Base-by-base conservation (phyloP, 768 basidiomycete species). In the Plicaturopsis crispa region DNA sequence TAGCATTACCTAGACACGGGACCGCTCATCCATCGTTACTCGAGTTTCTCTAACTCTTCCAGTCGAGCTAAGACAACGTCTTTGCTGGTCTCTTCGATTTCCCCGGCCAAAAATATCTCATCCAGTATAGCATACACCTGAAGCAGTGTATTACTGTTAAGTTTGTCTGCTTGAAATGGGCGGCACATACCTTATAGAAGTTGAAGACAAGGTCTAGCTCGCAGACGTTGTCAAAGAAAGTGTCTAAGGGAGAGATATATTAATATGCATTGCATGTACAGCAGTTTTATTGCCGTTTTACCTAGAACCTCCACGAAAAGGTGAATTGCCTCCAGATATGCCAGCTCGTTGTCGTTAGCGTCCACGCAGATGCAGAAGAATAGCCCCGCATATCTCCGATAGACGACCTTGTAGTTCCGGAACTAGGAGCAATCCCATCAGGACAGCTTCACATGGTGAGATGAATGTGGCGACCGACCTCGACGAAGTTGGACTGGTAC, bases 191-290 rank as follows among this genome's bases (percentile, higher is more conserved):
- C 70, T 98, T 98, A 65, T 98, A 96, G 57, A 98, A 99, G 60
- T 97, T 97, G 69, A 98, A 99, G 2, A 99, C 96, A 1, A 99
- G 75, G 55, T 98, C 96, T 21, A 97, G 69, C 59, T 97, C 93
- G 65, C 96, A 97, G 2, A 99, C 96, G 49, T 99, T 98, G 55
- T 97, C 92, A 53, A 99, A 99, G 70, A 98, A 99, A 0, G 92
- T 80, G 56, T 98, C 94, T 96, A 41, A 39, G 41, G 20, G 17
- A 36, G 41, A 8, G 16, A n/a, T 11, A 19, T 37, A 21, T 48
- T 6, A 18, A 31, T 11, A 33, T 33, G 20, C 48, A 33, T 17
- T 16, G 35, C 23, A 24, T 21, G 19, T 28, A 23, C 14, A 24
- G 56, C 84, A 35, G n/a, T n/a, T n/a, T n/a, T n/a, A n/a, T n/a